Evolutionary conservation across 75 land plant genomes (phyloP).

Genomic region (Cupressus sempervirens): DNA sequence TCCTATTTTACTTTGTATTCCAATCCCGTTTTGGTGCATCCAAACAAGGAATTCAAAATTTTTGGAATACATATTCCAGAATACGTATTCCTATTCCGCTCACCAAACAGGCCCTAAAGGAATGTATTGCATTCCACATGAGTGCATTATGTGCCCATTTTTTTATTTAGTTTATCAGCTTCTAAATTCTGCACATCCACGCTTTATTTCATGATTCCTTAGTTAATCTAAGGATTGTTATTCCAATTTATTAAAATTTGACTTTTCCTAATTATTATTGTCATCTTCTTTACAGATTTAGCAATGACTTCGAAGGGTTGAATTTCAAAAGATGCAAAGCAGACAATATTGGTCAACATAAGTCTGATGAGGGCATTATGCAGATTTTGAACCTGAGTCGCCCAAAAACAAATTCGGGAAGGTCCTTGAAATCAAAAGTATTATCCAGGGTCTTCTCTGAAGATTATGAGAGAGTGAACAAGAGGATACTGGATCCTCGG

Average conservation of each 20-base stretch:
- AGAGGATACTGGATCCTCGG: conserved; percentile 63
- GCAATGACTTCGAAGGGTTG: conserved; percentile 28
- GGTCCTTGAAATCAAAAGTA: conserved; percentile 46
- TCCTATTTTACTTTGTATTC: too few species aligned
- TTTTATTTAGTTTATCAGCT: neutral
- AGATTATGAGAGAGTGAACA: conserved; percentile 54
- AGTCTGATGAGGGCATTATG: conserved; percentile 22
- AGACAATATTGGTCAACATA: conserved; percentile 22
- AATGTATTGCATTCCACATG: neutral
- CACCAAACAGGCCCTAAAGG: too few species aligned
- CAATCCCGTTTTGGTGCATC: too few species aligned
- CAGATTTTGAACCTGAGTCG: conserved; percentile 11
- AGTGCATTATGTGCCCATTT: neutral
- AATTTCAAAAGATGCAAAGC: conserved; percentile 13
- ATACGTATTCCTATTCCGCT: too few species aligned
- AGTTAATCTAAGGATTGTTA: neutral
- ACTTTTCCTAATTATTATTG: neutral
- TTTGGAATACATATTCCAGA: too few species aligned
- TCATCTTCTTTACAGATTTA: conserved; percentile 26
- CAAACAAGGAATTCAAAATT: too few species aligned
- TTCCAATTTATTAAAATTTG: neutral
- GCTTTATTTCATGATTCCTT: neutral
- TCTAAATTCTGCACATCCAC: neutral
- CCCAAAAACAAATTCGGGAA: conserved; percentile 14
- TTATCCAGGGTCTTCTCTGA: conserved; percentile 75